Percentiles rank a stretch among this genome's conserved stretches.
Evolutionary conservation across 805 yeast species (phyloP).

Genomic region (Candida tibetensis): DNA sequence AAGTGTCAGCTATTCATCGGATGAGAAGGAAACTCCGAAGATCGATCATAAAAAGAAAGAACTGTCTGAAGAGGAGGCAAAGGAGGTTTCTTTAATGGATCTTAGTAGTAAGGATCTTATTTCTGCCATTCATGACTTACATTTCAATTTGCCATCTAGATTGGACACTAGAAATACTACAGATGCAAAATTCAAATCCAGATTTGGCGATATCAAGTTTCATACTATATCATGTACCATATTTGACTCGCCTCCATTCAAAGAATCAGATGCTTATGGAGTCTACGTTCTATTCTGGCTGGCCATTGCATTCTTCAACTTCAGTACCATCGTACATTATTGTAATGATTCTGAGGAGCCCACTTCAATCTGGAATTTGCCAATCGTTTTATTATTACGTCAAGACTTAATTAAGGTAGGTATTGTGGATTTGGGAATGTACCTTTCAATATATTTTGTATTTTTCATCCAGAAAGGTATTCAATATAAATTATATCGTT

Average conservation of each 20-base stretch:
- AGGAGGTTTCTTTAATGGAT: not conserved
- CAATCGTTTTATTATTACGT: conserved; percentile 55
- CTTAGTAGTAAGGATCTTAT: not conserved
- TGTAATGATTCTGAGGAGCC: conserved; percentile 44
- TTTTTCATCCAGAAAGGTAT: conserved; percentile 58
- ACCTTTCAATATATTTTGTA: conserved; percentile 60
- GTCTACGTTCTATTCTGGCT: conserved; percentile 81
- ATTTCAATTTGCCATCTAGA: not conserved
- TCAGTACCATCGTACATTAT: conserved; percentile 54
- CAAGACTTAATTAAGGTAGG: conserved; percentile 68
- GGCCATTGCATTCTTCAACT: conserved; percentile 51
- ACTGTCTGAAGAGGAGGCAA: not conserved
- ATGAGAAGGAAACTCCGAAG: not conserved
- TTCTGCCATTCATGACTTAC: not conserved
- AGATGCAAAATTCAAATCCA: conserved; percentile 43
- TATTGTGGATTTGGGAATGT: conserved; percentile 72
- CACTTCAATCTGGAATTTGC: conserved; percentile 47
- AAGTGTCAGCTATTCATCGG: too few relatives aligned
- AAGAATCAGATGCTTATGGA: conserved; percentile 63
- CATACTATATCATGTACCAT: conserved; percentile 40
- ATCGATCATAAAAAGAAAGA: not conserved
- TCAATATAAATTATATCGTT: conserved; percentile 43
- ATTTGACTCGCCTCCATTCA: conserved; percentile 49
- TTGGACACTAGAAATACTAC: conserved; percentile 15
- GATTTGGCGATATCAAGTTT: conserved; percentile 55